Percentiles rank a stretch among this genome's conserved stretches.
phyloP scores from a whole-genome alignment of 1,284 basidiomycete species.

The Rhodotorula sp. region DNA sequence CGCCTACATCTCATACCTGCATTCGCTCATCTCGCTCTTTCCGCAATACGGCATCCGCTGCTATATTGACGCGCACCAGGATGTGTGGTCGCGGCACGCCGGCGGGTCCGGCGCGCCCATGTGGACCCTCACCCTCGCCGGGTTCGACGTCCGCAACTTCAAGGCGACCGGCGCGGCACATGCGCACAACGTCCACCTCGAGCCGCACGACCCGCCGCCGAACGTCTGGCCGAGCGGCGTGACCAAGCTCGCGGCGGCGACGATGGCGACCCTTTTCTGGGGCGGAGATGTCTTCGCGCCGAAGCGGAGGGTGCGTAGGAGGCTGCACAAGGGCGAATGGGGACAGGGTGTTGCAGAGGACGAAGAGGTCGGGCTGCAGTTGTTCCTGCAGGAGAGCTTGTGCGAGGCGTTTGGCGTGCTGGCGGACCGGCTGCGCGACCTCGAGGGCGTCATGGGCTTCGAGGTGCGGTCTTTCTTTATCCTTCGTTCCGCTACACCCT shows the following conservation, averaged over 20 bases:
- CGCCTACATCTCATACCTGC: conserved; percentile 81
- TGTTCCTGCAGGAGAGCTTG: conserved; percentile 80
- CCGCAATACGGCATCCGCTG: conserved; percentile 73
- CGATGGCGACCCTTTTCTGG: conserved; percentile 58
- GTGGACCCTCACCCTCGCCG: conserved; percentile 39
- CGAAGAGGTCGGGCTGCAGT: conserved; percentile 61
- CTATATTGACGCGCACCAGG: conserved; percentile 64
- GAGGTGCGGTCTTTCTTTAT: conserved; percentile 56
- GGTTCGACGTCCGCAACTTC: conserved; percentile 56
- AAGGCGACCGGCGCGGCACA: conserved; percentile 82
- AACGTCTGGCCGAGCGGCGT: conserved; percentile 61
- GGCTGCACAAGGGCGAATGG: conserved; percentile 34
- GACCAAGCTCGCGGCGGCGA: conserved; percentile 69
- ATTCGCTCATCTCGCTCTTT: conserved; percentile 70
- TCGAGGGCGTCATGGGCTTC: conserved; percentile 83
- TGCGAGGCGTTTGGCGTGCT: conserved; percentile 74
- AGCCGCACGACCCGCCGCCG: conserved; percentile 55
- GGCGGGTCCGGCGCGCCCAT: conserved; percentile 64
- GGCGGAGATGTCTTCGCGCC: conserved; percentile 82
- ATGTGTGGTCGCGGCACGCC: conserved; percentile 89
- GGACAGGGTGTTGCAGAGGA: conserved; percentile 10
- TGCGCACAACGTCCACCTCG: conserved; percentile 61
- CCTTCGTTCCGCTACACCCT: background rate
- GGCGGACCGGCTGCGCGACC: conserved; percentile 66
- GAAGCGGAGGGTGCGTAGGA: conserved; percentile 51